These are phyloP conservation scores for Diaporthe amygdali DNA, from an alignment of 2,329 filamentous ascomycete genomes.

Conservation along the genomic window DNA sequence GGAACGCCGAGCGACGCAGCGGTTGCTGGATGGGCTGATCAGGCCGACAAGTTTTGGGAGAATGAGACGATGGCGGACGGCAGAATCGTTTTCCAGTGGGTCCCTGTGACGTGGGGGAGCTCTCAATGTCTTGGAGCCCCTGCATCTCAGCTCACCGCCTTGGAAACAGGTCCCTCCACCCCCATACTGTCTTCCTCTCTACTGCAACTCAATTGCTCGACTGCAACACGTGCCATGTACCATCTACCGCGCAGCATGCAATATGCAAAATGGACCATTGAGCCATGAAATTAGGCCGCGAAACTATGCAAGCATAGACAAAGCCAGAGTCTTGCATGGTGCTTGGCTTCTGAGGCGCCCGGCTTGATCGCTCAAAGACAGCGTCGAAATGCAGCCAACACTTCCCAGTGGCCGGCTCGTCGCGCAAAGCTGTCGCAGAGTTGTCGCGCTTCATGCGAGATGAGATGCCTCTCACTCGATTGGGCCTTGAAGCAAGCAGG, in stretches of 20 bases:
- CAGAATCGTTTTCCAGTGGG: slow-evolving; percentile 20
- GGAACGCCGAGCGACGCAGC: not conserved
- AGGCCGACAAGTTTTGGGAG: slow-evolving; percentile 11
- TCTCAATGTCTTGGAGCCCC: not conserved
- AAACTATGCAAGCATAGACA: not conserved
- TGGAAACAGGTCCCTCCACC: not conserved
- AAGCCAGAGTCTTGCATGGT: not conserved
- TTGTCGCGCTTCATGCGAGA: not conserved
- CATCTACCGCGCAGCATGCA: too few relatives aligned
- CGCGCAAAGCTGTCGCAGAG: not conserved
- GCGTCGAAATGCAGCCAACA: not conserved
- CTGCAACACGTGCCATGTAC: too few relatives aligned
- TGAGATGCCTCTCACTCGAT: not conserved
- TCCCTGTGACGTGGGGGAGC: not conserved
- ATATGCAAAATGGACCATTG: too few relatives aligned
- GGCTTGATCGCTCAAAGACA: not conserved
- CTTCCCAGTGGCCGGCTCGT: not conserved
- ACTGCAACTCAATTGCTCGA: not conserved
- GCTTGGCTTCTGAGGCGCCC: not conserved
- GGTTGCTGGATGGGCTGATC: slow-evolving; percentile 22
- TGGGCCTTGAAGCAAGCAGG: not conserved
- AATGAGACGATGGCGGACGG: slow-evolving; percentile 23
- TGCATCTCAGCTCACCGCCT: slow-evolving; percentile 3
- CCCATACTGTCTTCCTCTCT: not conserved
- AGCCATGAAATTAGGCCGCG: not conserved